A percentile compares a stretch with the other conserved stretches of the same genome.
These are phyloP conservation scores for Rugosomyces carneus DNA, from an alignment of 1,284 basidiomycete species.

Conservation along the genomic window DNA sequence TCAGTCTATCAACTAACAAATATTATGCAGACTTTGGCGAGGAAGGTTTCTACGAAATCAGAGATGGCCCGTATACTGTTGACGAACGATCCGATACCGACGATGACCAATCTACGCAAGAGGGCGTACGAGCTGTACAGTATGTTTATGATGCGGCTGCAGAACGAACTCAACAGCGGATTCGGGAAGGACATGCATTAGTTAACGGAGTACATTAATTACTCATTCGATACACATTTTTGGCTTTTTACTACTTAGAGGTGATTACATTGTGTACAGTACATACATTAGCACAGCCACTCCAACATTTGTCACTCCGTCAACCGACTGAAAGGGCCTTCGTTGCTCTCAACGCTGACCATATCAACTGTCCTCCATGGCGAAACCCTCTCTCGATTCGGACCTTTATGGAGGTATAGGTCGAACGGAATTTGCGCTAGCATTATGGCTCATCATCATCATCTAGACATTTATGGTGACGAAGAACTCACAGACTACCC, in stretches of 20 bases:
- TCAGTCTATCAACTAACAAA: not conserved
- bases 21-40: slow-evolving; percentile 17
- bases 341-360: no score
- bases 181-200: slow-evolving; percentile 35
- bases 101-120: slow-evolving; percentile 23
- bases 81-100: slow-evolving; percentile 29
- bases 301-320: not conserved
- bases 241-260: not conserved
- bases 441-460: slow-evolving; percentile 2
- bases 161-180: slow-evolving; percentile 60
- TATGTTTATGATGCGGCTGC: slow-evolving; percentile 80
- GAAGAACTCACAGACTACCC: slow-evolving; percentile 28
- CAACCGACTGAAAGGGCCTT: not conserved
- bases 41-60: slow-evolving; percentile 24
- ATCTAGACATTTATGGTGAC: slow-evolving; percentile 37
- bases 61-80: slow-evolving; percentile 21
- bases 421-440: not conserved
- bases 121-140: slow-evolving; percentile 35
- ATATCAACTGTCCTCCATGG: slow-evolving; percentile 18
- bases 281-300: slow-evolving; percentile 4
- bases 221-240: not conserved
- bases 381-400: slow-evolving; percentile 28
- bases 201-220: slow-evolving; percentile 29
- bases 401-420: slow-evolving; percentile 36
- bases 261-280: not conserved